Evolutionary conservation across 2,329 filamentous ascomycete genomes (phyloP).

Genomic region (Fusarium compactum): DNA sequence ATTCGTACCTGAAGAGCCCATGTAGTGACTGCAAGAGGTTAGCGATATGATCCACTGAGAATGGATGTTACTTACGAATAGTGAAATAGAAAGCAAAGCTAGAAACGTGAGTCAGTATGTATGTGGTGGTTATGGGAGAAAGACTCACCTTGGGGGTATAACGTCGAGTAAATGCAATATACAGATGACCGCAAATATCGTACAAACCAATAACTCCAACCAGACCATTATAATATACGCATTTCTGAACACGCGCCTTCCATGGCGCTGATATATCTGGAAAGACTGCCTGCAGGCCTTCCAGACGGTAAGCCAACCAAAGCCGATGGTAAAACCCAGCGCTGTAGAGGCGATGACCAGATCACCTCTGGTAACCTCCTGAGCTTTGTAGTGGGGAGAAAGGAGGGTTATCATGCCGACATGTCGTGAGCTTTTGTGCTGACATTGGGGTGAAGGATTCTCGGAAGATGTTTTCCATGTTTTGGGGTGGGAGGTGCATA

Average conservation of each 20-base stretch:
- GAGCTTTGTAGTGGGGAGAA: constrained; percentile 37
- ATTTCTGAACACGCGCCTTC: constrained; percentile 51
- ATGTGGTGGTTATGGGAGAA: rapidly evolving
- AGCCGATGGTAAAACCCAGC: constrained; percentile 56
- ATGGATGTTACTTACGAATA: constrained; percentile 37
- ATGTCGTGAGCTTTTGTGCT: constrained; percentile 8
- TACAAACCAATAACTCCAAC: constrained; percentile 58
- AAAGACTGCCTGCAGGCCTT: constrained; percentile 53
- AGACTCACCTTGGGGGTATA: constrained; percentile 45
- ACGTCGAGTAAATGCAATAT: constrained; percentile 41
- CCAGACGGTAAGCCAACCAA: constrained; percentile 56
- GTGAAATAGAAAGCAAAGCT: constrained; percentile 48
- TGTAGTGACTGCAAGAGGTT: constrained; percentile 38
- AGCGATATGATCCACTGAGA: neutral
- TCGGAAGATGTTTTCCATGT: constrained; percentile 31
- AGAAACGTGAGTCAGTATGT: constrained; percentile 2
- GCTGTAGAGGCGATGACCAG: constrained; percentile 50
- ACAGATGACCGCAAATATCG: constrained; percentile 56
- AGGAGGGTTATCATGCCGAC: constrained; percentile 44
- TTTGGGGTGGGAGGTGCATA: neutral
- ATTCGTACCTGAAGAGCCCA: constrained; percentile 45
- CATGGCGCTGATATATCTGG: constrained; percentile 51
- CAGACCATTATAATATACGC: constrained; percentile 63
- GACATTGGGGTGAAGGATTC: constrained; percentile 14
- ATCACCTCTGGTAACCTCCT: constrained; percentile 40